Percentiles rank a stretch among this genome's conserved stretches.
phyloP scores from a whole-genome alignment of 176 grass and related monocot species.

The Miscanthus lutarioriparius region DNA sequence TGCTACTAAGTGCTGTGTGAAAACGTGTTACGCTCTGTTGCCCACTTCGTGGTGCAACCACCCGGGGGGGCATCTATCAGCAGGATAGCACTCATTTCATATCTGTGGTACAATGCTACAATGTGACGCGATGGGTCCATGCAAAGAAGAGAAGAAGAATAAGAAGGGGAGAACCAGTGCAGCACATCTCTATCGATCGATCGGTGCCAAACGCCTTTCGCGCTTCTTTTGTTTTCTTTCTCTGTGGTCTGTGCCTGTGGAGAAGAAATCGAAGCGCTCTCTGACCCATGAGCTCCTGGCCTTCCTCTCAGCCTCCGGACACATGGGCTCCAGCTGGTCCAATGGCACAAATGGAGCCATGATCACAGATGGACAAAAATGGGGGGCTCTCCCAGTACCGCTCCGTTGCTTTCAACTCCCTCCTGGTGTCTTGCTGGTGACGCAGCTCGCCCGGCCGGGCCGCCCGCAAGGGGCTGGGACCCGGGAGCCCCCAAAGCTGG shows the following conservation, averaged over 20 bases:
- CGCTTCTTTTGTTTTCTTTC: neutral
- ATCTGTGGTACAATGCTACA: neutral
- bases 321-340: too few relatives aligned
- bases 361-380: neutral
- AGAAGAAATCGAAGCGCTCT: neutral
- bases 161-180: neutral
- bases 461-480: neutral
- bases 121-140: slow-evolving; percentile 31
- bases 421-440: slow-evolving; percentile 33
- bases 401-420: slow-evolving; percentile 37
- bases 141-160: neutral
- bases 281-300: neutral
- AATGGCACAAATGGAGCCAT: neutral
- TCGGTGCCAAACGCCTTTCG: neutral
- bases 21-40: neutral
- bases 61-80: neutral
- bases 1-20: neutral
- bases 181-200: neutral
- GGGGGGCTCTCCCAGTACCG: neutral
- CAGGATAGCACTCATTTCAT: slow-evolving; percentile 19
- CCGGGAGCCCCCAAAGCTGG: neutral
- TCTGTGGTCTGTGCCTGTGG: neutral
- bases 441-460: neutral
- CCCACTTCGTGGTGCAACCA: slow-evolving; percentile 7
- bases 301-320: neutral